Conservation (phyloP, 148 eudicot genomes). For the Polygonum aviculare region DNA sequence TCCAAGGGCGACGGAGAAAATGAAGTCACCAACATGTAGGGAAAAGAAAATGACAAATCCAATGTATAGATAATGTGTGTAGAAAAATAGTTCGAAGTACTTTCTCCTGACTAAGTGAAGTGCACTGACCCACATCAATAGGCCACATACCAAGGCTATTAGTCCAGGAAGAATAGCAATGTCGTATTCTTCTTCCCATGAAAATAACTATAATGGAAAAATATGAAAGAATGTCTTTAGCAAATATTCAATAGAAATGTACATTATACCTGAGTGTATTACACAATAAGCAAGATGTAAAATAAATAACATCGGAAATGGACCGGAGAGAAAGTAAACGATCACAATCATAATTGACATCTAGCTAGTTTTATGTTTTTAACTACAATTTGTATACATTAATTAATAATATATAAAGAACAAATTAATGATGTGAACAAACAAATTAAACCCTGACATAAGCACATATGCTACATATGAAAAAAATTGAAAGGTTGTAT, state of each 20-base stretch:
- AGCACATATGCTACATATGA: too few species aligned
- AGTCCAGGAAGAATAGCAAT: slow-evolving; percentile 71
- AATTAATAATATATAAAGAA: too few species aligned
- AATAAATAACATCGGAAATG: too few species aligned
- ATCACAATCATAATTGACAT: too few species aligned
- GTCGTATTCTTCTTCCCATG: slow-evolving; percentile 48
- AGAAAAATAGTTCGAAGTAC: slow-evolving; percentile 75
- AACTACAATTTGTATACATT: too few species aligned
- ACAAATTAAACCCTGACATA: too few species aligned
- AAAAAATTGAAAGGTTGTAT: too few species aligned
- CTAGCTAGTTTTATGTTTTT: too few species aligned
- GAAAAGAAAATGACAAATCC: slow-evolving; percentile 69
- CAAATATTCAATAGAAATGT: not conserved
- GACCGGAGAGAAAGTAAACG: too few species aligned
- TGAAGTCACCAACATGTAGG: slow-evolving; percentile 69
- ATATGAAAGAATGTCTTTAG: not conserved
- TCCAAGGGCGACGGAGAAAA: slow-evolving; percentile 52
- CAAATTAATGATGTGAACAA: too few species aligned
- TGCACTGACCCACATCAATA: slow-evolving; percentile 83
- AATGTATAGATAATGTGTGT: slow-evolving; percentile 78
- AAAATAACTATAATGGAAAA: slow-evolving; percentile 32
- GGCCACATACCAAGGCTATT: slow-evolving; percentile 63
- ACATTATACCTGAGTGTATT: too few species aligned
- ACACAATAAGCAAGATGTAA: too few species aligned
- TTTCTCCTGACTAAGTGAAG: slow-evolving; percentile 53